Base-by-base conservation (phyloP, 2,329 filamentous ascomycete species). In the Diaporthe sp. region DNA sequence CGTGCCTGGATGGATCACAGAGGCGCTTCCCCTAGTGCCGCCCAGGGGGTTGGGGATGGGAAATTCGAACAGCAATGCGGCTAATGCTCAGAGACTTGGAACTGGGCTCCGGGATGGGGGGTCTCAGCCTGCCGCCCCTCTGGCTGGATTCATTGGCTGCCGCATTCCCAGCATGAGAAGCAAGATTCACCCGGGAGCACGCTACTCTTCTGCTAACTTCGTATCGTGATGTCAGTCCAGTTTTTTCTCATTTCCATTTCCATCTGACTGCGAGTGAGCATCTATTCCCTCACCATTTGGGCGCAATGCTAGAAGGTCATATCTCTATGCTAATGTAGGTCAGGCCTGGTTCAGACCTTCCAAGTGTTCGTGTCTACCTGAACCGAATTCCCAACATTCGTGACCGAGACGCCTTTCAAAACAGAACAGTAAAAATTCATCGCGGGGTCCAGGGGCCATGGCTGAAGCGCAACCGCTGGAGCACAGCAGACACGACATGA, bases 281-380 rank as follows among this genome's bases (percentile, higher is more conserved):
- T 67, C 35, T 45, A 71, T 55, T 55, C 54, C 40, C 45, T 61
- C 42, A 33, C 64, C n/a, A n/a, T n/a, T 50, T 35, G 33, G 64
- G 64, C 47, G 33, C 47, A 54, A 68, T 68, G 64, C 64, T 68
- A 67, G 47, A 67, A 68, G 64, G 33, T 30, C 64, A 33, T 33
- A 38, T 28, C 47, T 74, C 42, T 71, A 64, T 74, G 67, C 67
- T 71, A 25, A 33, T 64, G 45, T 19, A 54, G 69, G 35, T 67
- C 57, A 19, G n/a, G 19, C 58, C 38, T 33, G 45, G 25, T 71
- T 42, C 33, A 55, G 42, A 55, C 35, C 58, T 30, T 19, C 55
- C 57, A 60, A 33, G 78, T n/a, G 77, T 40, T 70, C 67, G 38
- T 66, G 55, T 71, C 72, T 74, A 74, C 57, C 72, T 60, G 72